Percentiles rank a stretch among this genome's conserved stretches.
phyloP scores from a whole-genome alignment of 208 protist species.

The Phytomonas sp. region DNA sequence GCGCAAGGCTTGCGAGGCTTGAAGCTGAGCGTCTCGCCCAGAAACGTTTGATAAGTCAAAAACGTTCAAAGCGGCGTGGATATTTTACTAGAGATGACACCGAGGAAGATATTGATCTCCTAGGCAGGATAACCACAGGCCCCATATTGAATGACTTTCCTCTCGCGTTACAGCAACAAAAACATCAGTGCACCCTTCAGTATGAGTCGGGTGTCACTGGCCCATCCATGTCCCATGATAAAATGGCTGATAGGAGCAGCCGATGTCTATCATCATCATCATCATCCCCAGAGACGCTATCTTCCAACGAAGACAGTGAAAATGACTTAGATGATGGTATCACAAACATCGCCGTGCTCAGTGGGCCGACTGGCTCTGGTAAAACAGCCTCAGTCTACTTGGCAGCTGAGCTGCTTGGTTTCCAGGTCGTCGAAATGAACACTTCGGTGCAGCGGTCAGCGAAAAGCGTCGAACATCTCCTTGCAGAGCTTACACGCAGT shows the following conservation, averaged over 20 bases:
- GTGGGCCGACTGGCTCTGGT: constrained; percentile 55
- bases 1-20: constrained; percentile 58
- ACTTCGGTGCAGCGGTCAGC: constrained; percentile 53
- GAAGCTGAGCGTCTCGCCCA: constrained; percentile 31
- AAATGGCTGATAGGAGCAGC: background rate
- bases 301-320: constrained; percentile 11
- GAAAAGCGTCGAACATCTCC: constrained; percentile 60
- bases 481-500: constrained; percentile 76
- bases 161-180: background rate
- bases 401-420: constrained; percentile 58
- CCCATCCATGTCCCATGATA: background rate
- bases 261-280: constrained; percentile 1
- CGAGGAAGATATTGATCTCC: constrained; percentile 6
- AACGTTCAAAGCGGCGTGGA: constrained; percentile 33
- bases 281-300: background rate
- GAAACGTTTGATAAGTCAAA: constrained; percentile 24
- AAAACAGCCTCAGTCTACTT: constrained; percentile 81
- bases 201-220: background rate
- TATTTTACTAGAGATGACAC: constrained; percentile 49
- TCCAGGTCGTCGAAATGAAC: constrained; percentile 82
- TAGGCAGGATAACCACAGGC: background rate
- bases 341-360: constrained; percentile 74
- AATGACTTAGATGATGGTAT: constrained; percentile 20
- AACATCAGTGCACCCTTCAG: background rate
- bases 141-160: background rate